Conservation (phyloP, 2,329 filamentous ascomycete genomes). For the Aspergillus felis region DNA sequence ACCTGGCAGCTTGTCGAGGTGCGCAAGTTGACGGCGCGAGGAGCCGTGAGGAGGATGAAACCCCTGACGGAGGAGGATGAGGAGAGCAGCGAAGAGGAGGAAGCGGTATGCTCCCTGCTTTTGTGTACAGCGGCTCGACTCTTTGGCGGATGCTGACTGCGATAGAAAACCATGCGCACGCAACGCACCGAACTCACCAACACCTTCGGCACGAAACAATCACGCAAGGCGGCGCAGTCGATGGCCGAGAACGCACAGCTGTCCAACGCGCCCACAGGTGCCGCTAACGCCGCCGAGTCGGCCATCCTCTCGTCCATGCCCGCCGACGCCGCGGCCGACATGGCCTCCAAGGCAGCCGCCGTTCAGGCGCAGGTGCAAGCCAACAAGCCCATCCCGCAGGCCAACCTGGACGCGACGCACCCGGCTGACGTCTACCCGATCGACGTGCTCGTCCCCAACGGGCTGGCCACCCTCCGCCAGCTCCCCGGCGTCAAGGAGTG, state of each 20-base stretch:
- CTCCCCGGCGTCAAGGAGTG: constrained; percentile 43
- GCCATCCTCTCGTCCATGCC: constrained; percentile 43
- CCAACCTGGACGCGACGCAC: constrained; percentile 41
- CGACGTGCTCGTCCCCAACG: constrained; percentile 40
- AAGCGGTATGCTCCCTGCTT: constrained; percentile 20
- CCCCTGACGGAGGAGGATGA: constrained; percentile 25
- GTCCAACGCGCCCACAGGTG: constrained; percentile 34
- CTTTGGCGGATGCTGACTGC: not conserved
- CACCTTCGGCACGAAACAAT: constrained; percentile 49
- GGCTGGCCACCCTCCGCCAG: constrained; percentile 38
- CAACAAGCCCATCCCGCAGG: constrained; percentile 43
- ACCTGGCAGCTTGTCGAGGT: constrained; percentile 53
- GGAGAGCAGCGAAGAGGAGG: constrained; percentile 25
- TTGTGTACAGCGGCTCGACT: not conserved
- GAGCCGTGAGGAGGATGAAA: constrained; percentile 36
- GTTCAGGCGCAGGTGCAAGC: constrained; percentile 43
- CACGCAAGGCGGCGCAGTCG: constrained; percentile 46
- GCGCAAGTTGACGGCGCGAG: constrained; percentile 54
- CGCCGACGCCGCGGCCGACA: constrained; percentile 26
- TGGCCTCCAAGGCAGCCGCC: constrained; percentile 29
- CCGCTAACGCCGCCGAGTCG: constrained; percentile 37
- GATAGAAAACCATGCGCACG: constrained; percentile 35
- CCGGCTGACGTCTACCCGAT: constrained; percentile 46
- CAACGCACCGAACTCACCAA: constrained; percentile 44
- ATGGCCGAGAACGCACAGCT: constrained; percentile 47